These are phyloP conservation scores for Plantago coronopus DNA, from an alignment of 305 asterid genomes.

Conservation along the genomic window DNA sequence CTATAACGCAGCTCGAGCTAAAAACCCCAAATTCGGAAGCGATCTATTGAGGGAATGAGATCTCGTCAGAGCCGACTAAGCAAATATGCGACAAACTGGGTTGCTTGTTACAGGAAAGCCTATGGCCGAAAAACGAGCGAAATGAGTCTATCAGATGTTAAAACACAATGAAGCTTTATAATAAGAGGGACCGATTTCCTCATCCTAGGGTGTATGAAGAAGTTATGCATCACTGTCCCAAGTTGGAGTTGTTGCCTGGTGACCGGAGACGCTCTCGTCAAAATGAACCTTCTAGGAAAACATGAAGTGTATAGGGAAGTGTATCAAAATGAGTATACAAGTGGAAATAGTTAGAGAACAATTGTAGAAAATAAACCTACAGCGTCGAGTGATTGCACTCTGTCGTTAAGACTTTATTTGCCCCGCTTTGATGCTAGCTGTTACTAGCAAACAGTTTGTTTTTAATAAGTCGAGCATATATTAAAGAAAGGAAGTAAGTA, in stretches of 20 bases:
- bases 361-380: no score
- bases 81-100: background rate
- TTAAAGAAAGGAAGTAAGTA: no score
- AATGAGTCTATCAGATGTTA: slow-evolving; percentile 3
- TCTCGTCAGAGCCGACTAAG: background rate
- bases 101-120: slow-evolving; percentile 1
- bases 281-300: background rate
- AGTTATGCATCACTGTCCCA: slow-evolving; percentile 10
- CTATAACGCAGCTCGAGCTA: no score
- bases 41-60: background rate
- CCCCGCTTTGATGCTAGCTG: no score
- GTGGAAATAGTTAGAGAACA: no score
- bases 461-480: no score
- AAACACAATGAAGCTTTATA: background rate
- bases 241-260: slow-evolving; percentile 2
- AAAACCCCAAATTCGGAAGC: background rate
- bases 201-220: background rate
- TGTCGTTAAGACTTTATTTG: no score
- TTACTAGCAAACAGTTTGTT: no score
- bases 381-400: no score
- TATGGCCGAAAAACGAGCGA: background rate
- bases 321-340: no score
- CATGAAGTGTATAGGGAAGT: no score
- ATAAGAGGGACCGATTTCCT: no score
- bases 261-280: background rate